phyloP scores from a whole-genome alignment of 2,329 filamentous ascomycete genomes.

The Fusarium bulbicola region DNA sequence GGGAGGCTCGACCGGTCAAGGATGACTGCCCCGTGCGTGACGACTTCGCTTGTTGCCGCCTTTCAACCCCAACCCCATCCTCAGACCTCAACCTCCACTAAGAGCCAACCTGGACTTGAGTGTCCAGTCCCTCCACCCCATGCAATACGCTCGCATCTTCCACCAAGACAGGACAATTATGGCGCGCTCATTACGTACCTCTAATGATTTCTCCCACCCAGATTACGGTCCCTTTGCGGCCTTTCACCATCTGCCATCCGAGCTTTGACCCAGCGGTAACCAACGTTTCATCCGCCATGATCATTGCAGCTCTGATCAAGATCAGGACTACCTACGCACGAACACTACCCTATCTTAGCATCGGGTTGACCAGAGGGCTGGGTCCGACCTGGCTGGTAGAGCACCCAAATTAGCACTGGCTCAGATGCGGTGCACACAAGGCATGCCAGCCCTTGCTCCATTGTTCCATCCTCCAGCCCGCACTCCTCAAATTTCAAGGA shows the following conservation, averaged over 20 bases:
- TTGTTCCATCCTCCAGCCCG: conserved; percentile 21
- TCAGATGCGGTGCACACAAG: conserved; percentile 25
- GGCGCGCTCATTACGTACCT: conserved; percentile 13
- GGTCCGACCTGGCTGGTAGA: conserved; percentile 8
- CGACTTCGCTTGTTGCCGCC: conserved; percentile 37
- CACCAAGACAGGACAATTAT: conserved; percentile 29
- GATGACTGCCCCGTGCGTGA: conserved; percentile 30
- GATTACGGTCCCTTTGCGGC: conserved; percentile 12
- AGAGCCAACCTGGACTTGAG: conserved; percentile 10
- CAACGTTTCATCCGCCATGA: conserved; percentile 16
- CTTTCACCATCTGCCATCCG: conserved; percentile 16
- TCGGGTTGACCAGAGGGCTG: conserved; percentile 28
- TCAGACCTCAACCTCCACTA: conserved; percentile 9
- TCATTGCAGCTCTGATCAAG: conserved; percentile 12
- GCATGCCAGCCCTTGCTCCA: conserved; percentile 15
- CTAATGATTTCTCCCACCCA: background rate
- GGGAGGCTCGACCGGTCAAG: conserved; percentile 38
- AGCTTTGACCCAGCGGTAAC: conserved; percentile 20
- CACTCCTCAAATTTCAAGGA: conserved; percentile 21
- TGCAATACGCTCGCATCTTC: conserved; percentile 35
- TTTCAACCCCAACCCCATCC: conserved; percentile 29
- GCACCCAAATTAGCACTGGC: background rate
- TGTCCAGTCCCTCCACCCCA: conserved; percentile 2
- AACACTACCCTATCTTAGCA: conserved; percentile 8
- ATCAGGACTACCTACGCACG: conserved; percentile 4